A percentile compares a stretch with the other conserved stretches of the same genome.
Evolutionary conservation across 176 grass and related monocot species (phyloP).

Genomic region (Oropetium thomaeum): DNA sequence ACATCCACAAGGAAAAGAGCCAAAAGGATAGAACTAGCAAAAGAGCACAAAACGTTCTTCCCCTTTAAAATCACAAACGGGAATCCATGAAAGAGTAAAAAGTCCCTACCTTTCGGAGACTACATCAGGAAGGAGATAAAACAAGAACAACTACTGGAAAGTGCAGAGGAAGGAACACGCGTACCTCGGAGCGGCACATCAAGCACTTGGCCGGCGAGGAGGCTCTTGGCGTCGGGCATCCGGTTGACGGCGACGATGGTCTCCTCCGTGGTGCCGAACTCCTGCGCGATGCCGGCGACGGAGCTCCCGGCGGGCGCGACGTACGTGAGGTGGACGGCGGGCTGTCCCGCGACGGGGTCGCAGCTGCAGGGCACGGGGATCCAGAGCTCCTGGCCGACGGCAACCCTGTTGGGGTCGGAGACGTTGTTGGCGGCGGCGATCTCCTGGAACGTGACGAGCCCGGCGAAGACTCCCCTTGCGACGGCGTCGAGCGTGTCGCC

Average conservation of each 20-base stretch:
- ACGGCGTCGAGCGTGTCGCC: conserved; percentile 72
- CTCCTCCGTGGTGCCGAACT: conserved; percentile 53
- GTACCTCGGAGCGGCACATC: conserved; percentile 84
- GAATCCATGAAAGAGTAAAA: background rate
- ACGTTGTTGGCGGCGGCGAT: conserved; percentile 83
- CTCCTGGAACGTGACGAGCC: conserved; percentile 72
- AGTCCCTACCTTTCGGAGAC: background rate
- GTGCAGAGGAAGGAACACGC: no score
- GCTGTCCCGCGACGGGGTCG: conserved; percentile 47
- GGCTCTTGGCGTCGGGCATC: conserved; percentile 69
- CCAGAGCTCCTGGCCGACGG: conserved; percentile 64
- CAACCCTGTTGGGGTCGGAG: conserved; percentile 53
- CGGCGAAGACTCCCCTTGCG: conserved; percentile 46
- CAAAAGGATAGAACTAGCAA: background rate
- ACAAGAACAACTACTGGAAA: background rate
- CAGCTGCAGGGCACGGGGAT: conserved; percentile 97
- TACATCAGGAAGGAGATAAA: background rate
- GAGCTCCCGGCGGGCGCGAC: conserved; percentile 52
- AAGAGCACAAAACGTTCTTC: background rate
- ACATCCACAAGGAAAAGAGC: background rate
- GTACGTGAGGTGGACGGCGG: conserved; percentile 69
- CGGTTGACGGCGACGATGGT: conserved; percentile 50
- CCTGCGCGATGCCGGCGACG: conserved; percentile 48
- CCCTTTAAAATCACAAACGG: background rate
- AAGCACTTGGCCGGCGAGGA: conserved; percentile 77